Evolutionary conservation across 176 grass and related monocot genomes (phyloP), one percentile per base, ranked within the genome.

Genomic region (Oryza glaberrima): DNA sequence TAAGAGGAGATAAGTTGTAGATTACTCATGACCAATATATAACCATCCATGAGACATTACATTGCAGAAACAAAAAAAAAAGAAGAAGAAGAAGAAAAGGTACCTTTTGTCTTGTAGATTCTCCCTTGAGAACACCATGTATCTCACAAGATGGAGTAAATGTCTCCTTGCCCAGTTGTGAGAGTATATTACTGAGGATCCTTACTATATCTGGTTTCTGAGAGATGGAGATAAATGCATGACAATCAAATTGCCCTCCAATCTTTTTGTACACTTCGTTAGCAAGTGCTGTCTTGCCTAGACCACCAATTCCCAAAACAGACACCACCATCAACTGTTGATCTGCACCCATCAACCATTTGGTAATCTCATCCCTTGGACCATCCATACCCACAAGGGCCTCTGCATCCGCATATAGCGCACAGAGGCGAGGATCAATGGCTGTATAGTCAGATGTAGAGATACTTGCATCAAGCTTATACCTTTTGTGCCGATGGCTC

Each of bases 131-230:
- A 1, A 82, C 4, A 4, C 28, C 79, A 9, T 71, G 19, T 35
- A 72, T 16, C n/a, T 82, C 34, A 3, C 2, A 1, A 2, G 11
- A 19, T n/a, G 41, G 67, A 28, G 20, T 19, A 58, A 6, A 68
- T 16, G 34, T 6, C 6, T 2, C 4, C 0, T 4, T 6, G 13
- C 13, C 7, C 56, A 82, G 40, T 72, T 72, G 0, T 6, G 11
- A 26, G 11, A 72, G 2, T 19, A 82, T 20, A 11, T 61, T 82
- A 45, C 19, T 0, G 4, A 82, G 36, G 12, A 73, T 22, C 15
- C 20, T 82, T 11, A 10, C 2, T 72, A 71, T 44, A 9, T 82
- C 67, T 19, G 79, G 79, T 82, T 72, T 73, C 20, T 72, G 52
- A 13, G 51, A 72, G 0, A 73, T 51, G 1, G 80, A 72, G 1